phyloP scores from a whole-genome alignment of 1,139 yeast genomes.

The Geotrichum carabidarum region DNA sequence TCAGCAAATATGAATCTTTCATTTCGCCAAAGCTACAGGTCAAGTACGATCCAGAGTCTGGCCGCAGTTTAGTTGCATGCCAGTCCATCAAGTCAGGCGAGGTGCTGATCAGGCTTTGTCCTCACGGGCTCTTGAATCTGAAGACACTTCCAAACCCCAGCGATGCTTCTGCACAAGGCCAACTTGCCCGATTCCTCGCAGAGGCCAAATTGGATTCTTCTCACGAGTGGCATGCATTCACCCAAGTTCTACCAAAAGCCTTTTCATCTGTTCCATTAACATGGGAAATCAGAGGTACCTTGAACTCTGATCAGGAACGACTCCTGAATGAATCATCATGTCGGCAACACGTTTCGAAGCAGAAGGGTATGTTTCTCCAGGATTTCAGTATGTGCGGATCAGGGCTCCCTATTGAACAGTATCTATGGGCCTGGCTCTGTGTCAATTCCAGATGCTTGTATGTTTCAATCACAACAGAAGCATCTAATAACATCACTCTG shows the following conservation, averaged over 20 bases:
- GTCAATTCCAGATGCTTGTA: slow-evolving; percentile 89
- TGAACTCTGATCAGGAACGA: background rate
- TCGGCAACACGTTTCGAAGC: slow-evolving; percentile 5
- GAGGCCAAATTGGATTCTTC: background rate
- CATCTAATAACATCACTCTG: slow-evolving; percentile 69
- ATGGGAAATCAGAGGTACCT: slow-evolving; percentile 5
- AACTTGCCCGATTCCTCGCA: slow-evolving; percentile 5
- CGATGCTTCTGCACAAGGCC: slow-evolving; percentile 10
- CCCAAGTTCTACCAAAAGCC: slow-evolving; percentile 11
- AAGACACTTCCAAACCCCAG: background rate
- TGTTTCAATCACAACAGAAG: slow-evolving; percentile 47
- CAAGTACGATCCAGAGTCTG: background rate
- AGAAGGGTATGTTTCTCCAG: background rate
- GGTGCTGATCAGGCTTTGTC: slow-evolving; percentile 5
- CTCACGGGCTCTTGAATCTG: slow-evolving; percentile 1
- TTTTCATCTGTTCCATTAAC: slow-evolving; percentile 15
- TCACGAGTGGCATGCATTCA: slow-evolving; percentile 13
- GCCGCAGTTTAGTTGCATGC: background rate
- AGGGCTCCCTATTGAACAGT: background rate
- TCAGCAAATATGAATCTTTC: background rate
- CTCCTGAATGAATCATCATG: background rate
- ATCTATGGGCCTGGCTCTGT: slow-evolving; percentile 68
- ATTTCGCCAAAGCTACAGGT: background rate
- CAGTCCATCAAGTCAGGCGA: slow-evolving; percentile 7
- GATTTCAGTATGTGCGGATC: slow-evolving; percentile 4